A percentile compares a stretch with the other conserved stretches of the same genome.
Evolutionary conservation across 305 asterid species (phyloP).

Genomic region (Petunia hybrid): DNA sequence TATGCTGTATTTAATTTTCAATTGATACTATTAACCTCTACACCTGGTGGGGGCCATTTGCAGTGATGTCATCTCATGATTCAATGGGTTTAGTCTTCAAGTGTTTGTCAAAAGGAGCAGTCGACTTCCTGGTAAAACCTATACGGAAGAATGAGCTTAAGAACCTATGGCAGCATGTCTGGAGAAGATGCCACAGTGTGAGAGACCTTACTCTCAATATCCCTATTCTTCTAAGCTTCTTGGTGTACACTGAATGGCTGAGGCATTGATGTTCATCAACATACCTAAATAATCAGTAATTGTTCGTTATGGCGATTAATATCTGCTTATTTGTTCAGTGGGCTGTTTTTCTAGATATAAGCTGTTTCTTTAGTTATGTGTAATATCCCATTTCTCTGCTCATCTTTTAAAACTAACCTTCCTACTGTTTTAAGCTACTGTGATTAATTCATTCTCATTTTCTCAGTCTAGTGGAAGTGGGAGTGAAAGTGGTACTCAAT

Average conservation of each 20-base stretch:
- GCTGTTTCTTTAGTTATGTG: slow-evolving; percentile 10
- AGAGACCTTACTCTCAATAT: slow-evolving; percentile 43
- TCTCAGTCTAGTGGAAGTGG: slow-evolving; percentile 92
- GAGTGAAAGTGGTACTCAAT: slow-evolving; percentile 75
- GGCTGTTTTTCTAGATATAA: slow-evolving; percentile 20
- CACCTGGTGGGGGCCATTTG: slow-evolving; percentile 40
- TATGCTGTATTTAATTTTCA: neutral
- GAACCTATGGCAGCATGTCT: slow-evolving; percentile 90
- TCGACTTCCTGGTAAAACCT: slow-evolving; percentile 89
- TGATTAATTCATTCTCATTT: slow-evolving; percentile 24
- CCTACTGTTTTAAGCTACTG: slow-evolving; percentile 7
- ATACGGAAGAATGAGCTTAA: slow-evolving; percentile 87
- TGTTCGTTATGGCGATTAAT: neutral
- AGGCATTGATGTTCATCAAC: slow-evolving; percentile 21
- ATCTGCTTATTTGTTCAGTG: slow-evolving; percentile 7
- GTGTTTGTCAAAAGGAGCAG: slow-evolving; percentile 92
- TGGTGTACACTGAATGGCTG: slow-evolving; percentile 14
- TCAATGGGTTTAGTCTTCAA: slow-evolving; percentile 82
- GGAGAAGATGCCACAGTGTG: slow-evolving; percentile 94
- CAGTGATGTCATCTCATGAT: slow-evolving; percentile 96
- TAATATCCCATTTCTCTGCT: neutral
- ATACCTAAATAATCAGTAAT: slow-evolving; percentile 8
- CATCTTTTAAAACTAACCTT: slow-evolving; percentile 13
- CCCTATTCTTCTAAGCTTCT: neutral
- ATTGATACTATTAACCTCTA: slow-evolving; percentile 35